Evolutionary conservation across 163 green algal genomes (phyloP).

Genomic region (Chlorella variabilis): DNA sequence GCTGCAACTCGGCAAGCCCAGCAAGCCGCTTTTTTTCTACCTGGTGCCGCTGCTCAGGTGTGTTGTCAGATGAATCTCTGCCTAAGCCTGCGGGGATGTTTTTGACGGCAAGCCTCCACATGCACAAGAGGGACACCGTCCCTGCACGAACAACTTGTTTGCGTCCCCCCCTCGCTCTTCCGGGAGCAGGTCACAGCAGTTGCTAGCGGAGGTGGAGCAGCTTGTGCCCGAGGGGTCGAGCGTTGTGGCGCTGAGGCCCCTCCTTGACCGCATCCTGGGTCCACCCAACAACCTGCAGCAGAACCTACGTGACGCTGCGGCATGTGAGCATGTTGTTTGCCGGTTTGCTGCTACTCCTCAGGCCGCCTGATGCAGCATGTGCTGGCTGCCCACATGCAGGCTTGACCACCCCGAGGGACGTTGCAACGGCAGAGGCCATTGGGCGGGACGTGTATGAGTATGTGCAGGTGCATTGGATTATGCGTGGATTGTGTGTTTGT

Average conservation of each 20-base stretch:
- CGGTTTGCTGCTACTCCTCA: neutral
- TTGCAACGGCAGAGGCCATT: constrained; percentile 23
- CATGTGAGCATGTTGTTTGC: constrained; percentile 31
- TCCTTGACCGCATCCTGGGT: constrained; percentile 45
- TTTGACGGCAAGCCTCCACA: too few relatives aligned
- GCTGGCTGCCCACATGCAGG: constrained; percentile 5
- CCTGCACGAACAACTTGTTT: too few relatives aligned
- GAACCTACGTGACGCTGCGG: constrained; percentile 60
- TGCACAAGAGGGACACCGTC: too few relatives aligned
- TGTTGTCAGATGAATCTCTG: too few relatives aligned
- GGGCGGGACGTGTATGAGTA: constrained; percentile 49
- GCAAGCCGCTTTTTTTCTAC: constrained; percentile 85
- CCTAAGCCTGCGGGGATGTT: neutral
- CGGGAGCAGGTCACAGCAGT: constrained; percentile 43
- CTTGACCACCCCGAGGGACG: neutral
- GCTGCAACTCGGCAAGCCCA: constrained; percentile 56
- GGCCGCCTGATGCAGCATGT: neutral
- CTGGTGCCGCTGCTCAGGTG: constrained; percentile 69
- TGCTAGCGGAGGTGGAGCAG: constrained; percentile 54
- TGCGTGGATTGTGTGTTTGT: too few relatives aligned
- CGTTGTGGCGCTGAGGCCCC: constrained; percentile 49
- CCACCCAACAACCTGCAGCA: constrained; percentile 63
- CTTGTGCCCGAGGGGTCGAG: constrained; percentile 68
- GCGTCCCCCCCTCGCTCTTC: too few relatives aligned
- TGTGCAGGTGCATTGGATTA: constrained; percentile 30